Percentiles rank a stretch among this genome's conserved stretches.
Conservation (phyloP, 768 basidiomycete species). For the Collybia sp. region DNA sequence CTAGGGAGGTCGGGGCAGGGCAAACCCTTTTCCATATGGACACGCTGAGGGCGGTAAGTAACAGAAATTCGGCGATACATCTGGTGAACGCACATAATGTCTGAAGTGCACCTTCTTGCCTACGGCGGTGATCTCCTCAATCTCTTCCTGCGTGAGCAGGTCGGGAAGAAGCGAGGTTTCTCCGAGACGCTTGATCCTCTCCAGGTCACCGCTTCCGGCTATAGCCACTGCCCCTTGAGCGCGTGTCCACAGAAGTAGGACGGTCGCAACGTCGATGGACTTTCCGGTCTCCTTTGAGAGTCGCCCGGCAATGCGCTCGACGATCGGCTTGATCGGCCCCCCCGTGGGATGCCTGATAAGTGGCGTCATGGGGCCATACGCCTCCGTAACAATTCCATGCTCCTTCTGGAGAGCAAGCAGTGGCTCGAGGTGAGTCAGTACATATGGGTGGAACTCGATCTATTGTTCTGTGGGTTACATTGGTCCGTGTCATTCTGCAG, state of each 20-base stretch:
- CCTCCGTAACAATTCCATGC: constrained; percentile 9
- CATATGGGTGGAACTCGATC: constrained; percentile 10
- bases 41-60: constrained; percentile 14
- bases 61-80: neutral
- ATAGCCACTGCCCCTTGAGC: constrained; percentile 26
- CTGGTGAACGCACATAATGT: constrained; percentile 22
- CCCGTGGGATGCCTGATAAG: constrained; percentile 4
- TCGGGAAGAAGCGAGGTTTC: constrained; percentile 22
- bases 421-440: constrained; percentile 2
- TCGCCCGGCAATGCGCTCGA: constrained; percentile 21
- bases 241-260: constrained; percentile 29
- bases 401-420: constrained; percentile 6
- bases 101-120: constrained; percentile 30
- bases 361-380: constrained; percentile 7
- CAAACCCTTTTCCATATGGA: constrained; percentile 31
- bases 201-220: constrained; percentile 23
- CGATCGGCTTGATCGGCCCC: constrained; percentile 7
- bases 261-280: constrained; percentile 14
- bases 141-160: constrained; percentile 20
- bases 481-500: too few species aligned
- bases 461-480: too few species aligned
- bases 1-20: constrained; percentile 24
- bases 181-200: constrained; percentile 23
- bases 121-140: constrained; percentile 25
- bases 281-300: constrained; percentile 15